Conservation (phyloP, 192 early-diverging fungal genomes). For the Kappamyces sp. region DNA sequence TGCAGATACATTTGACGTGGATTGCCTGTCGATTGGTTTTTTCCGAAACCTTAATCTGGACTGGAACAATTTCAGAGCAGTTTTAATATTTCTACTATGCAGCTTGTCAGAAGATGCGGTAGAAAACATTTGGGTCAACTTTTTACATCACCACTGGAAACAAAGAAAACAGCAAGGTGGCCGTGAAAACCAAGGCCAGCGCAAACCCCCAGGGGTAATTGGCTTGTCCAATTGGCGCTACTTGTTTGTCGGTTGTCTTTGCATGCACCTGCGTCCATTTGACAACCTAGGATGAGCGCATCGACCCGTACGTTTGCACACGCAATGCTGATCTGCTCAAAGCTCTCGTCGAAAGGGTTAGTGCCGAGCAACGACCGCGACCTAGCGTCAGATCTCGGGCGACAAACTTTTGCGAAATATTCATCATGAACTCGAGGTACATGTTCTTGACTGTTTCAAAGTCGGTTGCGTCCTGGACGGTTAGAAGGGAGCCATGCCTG, state of each 20-base stretch:
- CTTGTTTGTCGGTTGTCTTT: not conserved
- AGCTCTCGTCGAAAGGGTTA: conserved; percentile 30
- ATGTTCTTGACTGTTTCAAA: conserved; percentile 37
- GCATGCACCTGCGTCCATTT: conserved; percentile 36
- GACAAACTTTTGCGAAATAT: conserved; percentile 28
- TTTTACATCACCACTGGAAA: no score
- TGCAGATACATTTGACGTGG: no score
- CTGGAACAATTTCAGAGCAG: no score
- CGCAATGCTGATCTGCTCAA: conserved; percentile 30
- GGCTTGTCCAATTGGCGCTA: no score
- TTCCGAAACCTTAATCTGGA: no score
- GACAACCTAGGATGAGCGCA: conserved; percentile 25
- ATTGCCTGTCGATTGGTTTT: no score
- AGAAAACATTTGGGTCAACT: no score
- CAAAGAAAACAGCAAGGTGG: no score
- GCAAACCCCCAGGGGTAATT: no score
- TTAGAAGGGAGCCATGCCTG: not conserved
- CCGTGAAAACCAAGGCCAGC: no score
- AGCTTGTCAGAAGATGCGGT: no score
- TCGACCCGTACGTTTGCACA: conserved; percentile 32
- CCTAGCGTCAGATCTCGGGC: conserved; percentile 4
- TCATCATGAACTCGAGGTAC: conserved; percentile 33
- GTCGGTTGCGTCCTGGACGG: conserved; percentile 18
- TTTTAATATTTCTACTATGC: no score
- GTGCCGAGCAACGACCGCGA: conserved; percentile 13